Evolutionary conservation across 148 eudicot species (phyloP).

Genomic region (Rhododendron vialii): DNA sequence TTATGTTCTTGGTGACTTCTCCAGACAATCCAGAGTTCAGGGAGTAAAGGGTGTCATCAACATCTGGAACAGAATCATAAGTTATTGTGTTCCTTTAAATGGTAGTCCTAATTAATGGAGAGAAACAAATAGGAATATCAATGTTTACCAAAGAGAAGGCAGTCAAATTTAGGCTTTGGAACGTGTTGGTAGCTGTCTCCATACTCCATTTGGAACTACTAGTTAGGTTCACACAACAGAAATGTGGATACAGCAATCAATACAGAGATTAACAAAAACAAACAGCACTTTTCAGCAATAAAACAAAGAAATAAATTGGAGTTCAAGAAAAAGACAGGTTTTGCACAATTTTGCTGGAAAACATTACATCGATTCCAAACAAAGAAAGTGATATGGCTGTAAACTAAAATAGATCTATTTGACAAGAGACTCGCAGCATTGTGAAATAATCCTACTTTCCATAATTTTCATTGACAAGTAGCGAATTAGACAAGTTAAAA

Average conservation of each 20-base stretch:
- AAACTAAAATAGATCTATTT: background rate
- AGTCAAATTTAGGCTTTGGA: constrained; percentile 52
- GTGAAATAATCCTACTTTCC: background rate
- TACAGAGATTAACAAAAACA: background rate
- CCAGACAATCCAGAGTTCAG: constrained; percentile 69
- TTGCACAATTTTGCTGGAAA: background rate
- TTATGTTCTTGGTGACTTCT: constrained; percentile 58
- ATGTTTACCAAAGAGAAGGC: constrained; percentile 75
- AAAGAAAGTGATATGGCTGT: background rate
- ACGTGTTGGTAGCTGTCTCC: constrained; percentile 27
- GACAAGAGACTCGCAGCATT: background rate
- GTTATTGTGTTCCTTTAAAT: background rate
- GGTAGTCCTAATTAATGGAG: background rate
- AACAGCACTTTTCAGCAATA: background rate
- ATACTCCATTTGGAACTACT: constrained; percentile 36
- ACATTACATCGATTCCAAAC: background rate
- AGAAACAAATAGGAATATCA: background rate
- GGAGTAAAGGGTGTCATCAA: constrained; percentile 97
- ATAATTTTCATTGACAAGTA: background rate
- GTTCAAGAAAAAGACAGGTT: background rate
- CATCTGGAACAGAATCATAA: constrained; percentile 43
- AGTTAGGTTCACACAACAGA: constrained; percentile 4
- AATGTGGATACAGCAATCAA: background rate
- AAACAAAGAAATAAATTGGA: background rate
- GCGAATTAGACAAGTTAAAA: background rate